Evolutionary conservation across 2,329 filamentous ascomycete genomes (phyloP), one percentile per base, ranked within the genome.

Genomic region (Anisogramma anomala): DNA sequence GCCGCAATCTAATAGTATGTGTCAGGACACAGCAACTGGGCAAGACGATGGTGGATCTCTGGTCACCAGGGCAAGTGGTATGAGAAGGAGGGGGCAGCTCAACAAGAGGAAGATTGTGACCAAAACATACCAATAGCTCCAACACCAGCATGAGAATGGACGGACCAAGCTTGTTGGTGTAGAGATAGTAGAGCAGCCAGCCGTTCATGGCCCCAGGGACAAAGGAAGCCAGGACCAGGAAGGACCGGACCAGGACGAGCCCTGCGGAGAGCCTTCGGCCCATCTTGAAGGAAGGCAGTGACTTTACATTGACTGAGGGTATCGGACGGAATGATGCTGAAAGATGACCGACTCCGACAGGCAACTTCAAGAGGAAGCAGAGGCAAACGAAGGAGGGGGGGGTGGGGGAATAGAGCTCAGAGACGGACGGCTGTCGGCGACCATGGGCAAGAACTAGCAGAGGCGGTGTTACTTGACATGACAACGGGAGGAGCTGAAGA

Each of bases 121-220:
- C 15, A 7, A 18, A 14, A 52, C 58, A 46, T 51, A 64, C 61
- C 55, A 64, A 47, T 36, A 59, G 42, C 49, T 63, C 58, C 17
- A 63, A 43, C 8, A 54, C 42, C 17, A 55, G 42, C 53, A 62
- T 55, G 13, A 45, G 49, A 2, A 48, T 20, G 7, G 55, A 45
- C 9, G 57, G 45, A 6, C 54, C 55, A 6, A 59, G 47, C 2
- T 38, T 41, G 14, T 55, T 54, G 20, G 39, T 26, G 18, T 55
- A 48, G 18, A 62, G 54, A 27, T 52, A 53, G 19, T 53, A 53
- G 3, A 60, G 50, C 32, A 63, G 47, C 36, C 55, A 61, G 13
- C 58, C 61, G 37, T 64, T 61, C 38, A 60, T 50, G 11, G 45
- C 47, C n/a, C 54, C 53, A 8, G 54, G 54, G 10, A 52, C 46